phyloP scores from a whole-genome alignment of 2,329 filamentous ascomycete genomes.

The Penicillium brasilianum region DNA sequence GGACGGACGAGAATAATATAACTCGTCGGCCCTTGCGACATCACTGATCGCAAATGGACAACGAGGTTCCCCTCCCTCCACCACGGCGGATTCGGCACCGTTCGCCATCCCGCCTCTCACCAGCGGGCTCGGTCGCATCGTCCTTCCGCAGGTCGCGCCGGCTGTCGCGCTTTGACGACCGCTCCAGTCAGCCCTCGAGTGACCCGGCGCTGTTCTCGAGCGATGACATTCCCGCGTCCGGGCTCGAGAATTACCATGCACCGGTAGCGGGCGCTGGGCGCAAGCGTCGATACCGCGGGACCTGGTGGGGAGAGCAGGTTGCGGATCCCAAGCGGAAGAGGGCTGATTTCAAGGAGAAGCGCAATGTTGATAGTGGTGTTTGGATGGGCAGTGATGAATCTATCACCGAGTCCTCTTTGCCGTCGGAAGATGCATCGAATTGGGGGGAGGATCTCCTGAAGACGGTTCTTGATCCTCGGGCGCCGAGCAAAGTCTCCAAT shows the following conservation, averaged over 20 bases:
- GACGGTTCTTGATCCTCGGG: slow-evolving; percentile 28
- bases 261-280: slow-evolving; percentile 29
- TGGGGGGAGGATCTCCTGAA: slow-evolving; percentile 48
- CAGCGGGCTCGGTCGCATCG: slow-evolving; percentile 22
- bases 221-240: slow-evolving; percentile 52
- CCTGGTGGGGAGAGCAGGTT: slow-evolving; percentile 51
- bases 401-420: slow-evolving; percentile 38
- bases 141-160: slow-evolving; percentile 34
- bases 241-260: slow-evolving; percentile 50
- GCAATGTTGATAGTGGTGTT: slow-evolving; percentile 53
- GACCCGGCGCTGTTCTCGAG: slow-evolving; percentile 55
- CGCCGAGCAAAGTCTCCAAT: slow-evolving; percentile 7
- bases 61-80: slow-evolving; percentile 46
- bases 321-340: slow-evolving; percentile 45
- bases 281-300: slow-evolving; percentile 51
- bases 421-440: slow-evolving; percentile 41
- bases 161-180: slow-evolving; percentile 41
- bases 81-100: slow-evolving; percentile 44
- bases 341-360: slow-evolving; percentile 50
- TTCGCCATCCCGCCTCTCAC: slow-evolving; percentile 32
- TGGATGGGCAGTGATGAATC: slow-evolving; percentile 56
- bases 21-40: not conserved
- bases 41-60: slow-evolving; percentile 41
- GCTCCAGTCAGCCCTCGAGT: slow-evolving; percentile 47
- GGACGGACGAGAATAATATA: not conserved